Base-by-base conservation (phyloP, 768 basidiomycete species). In the Boletus tomentosulus region DNA sequence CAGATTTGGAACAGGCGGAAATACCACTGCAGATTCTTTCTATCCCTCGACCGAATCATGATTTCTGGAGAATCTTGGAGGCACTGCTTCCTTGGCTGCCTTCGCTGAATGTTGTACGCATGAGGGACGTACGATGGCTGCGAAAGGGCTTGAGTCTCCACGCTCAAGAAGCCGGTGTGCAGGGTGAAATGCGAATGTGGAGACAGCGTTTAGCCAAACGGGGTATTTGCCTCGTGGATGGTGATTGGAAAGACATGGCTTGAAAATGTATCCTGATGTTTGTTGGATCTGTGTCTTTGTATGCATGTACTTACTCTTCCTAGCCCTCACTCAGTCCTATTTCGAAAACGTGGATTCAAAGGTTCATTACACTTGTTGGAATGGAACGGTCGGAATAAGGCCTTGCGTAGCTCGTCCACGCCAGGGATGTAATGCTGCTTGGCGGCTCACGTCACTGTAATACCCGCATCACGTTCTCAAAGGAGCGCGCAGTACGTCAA, bases 171-270 rank as follows among this genome's bases (percentile, higher is more conserved):
- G 80, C 89, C 7, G 90, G 90, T 8, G 79, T 89, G 13, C 89
- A 91, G 69, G 90, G 89, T 41, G 86, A 89, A 66, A 85, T 92
- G 82, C 73, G 76, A 57, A 79, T 83, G 53, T 92, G 90, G 90
- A 77, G 76, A 55, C 76, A 79, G 45, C 78, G 85, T 49, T 73
- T 92, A 31, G 72, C 71, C 11, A 74, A 82, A 51, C 74, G 79
- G 61, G 74, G 80, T 1, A 78, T 92, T 45, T 75, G 77, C 22
- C 69, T 92, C 28, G 71, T 92, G 50, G 90, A 92, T 62, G 76
- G 79, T 15, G 83, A 88, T 53, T 91, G 90, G 87, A 83, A 76
- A 55, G 77, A 79, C 55, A 70, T 71, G 52, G 57, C 54, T 13
- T 66, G 46, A 59, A 51, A 35, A 51, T 50, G 34, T 54, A 35